phyloP scores from a whole-genome alignment of 306 rosid species.

The Prunus persica region Prunus_persica_NCBIv2 NC_034009.1:46499001-46499500 shows the following conservation, averaged over 20 bases:
- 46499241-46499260: neutral
- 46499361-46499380: neutral
- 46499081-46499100: neutral
- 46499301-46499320: neutral
- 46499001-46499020: neutral
- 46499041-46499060: neutral
- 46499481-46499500: neutral
- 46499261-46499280: neutral
- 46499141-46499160: neutral
- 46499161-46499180: neutral
- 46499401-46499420: constrained; percentile 1
- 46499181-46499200: neutral
- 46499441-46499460: constrained; percentile 62
- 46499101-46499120: neutral
- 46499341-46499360: constrained; percentile 7
- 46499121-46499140: neutral
- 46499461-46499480: constrained; percentile 5
- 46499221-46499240: neutral
- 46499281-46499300: neutral
- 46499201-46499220: neutral
- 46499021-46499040: neutral
- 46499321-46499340: constrained; percentile 9
- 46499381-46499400: neutral
- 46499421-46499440: constrained; percentile 68
- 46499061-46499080: too few species aligned